Evolutionary conservation across 2,329 filamentous ascomycete species (phyloP).

Genomic region (Clonostachys rosea): DNA sequence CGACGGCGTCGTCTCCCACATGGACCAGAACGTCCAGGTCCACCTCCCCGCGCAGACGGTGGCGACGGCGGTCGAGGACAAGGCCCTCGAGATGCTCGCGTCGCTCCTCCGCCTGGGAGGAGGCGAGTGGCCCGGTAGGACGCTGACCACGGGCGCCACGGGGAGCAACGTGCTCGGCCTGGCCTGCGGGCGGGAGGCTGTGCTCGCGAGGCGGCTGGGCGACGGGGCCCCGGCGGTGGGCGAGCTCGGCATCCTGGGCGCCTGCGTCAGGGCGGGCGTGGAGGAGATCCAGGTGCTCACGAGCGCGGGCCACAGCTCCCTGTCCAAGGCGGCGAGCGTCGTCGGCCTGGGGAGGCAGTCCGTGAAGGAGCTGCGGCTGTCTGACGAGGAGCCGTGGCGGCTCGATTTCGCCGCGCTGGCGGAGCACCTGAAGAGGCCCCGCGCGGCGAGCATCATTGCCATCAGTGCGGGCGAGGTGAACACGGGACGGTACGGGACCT

Average conservation of each 20-base stretch:
- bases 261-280: constrained; percentile 60
- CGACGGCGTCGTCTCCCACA: constrained; percentile 75
- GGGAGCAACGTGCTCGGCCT: constrained; percentile 78
- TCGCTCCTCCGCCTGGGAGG: constrained; percentile 59
- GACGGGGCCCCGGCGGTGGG: constrained; percentile 45
- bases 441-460: constrained; percentile 68
- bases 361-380: constrained; percentile 55
- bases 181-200: constrained; percentile 59
- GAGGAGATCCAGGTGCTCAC: constrained; percentile 72
- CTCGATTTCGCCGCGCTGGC: constrained; percentile 67
- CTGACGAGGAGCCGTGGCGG: constrained; percentile 55
- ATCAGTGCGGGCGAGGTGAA: constrained; percentile 91
- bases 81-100: constrained; percentile 64
- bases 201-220: constrained; percentile 36
- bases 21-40: constrained; percentile 82
- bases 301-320: constrained; percentile 77
- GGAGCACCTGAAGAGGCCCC: constrained; percentile 42
- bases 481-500: constrained; percentile 69
- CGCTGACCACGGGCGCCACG: constrained; percentile 60
- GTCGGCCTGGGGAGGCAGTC: constrained; percentile 70
- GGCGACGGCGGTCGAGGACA: constrained; percentile 71
- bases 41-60: constrained; percentile 75
- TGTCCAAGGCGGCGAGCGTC: constrained; percentile 78
- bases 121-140: constrained; percentile 49
- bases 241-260: constrained; percentile 63